Percentiles rank a stretch among this genome's conserved stretches.
These are phyloP conservation scores for Dactylellina parvicollis DNA, from an alignment of 2,329 filamentous ascomycete species.

Conservation along the genomic window DNA sequence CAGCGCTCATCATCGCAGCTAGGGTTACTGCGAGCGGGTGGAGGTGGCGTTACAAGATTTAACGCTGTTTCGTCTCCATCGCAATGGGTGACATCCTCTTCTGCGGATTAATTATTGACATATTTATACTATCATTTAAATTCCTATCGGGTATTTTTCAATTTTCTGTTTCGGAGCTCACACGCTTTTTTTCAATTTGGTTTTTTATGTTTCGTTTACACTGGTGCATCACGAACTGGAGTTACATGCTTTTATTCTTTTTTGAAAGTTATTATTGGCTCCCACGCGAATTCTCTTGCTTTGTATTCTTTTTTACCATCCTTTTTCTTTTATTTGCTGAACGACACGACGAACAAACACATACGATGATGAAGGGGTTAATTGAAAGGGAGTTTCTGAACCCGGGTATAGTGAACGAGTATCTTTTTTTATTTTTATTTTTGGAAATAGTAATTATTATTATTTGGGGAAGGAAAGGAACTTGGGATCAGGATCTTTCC, in stretches of 20 bases:
- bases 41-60: conserved; percentile 49
- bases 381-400: conserved; percentile 10
- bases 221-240: conserved; percentile 53
- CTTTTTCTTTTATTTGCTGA: background rate
- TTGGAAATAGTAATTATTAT: background rate
- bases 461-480: conserved; percentile 13
- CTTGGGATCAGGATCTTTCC: conserved; percentile 12
- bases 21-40: conserved; percentile 44
- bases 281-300: too few relatives aligned
- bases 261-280: conserved; percentile 17
- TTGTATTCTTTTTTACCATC: background rate
- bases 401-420: conserved; percentile 1
- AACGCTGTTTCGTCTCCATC: background rate
- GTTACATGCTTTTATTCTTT: conserved; percentile 31
- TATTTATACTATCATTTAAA: background rate
- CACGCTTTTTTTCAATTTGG: conserved; percentile 8
- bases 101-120: background rate
- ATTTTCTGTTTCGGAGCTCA: conserved; percentile 31
- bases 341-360: background rate
- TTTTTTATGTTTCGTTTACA: too few relatives aligned
- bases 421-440: conserved; percentile 18
- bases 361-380: conserved; percentile 16
- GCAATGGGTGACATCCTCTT: background rate
- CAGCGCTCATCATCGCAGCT: conserved; percentile 45
- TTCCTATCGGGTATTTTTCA: conserved; percentile 1